Evolutionary conservation across 495 filamentous ascomycete genomes (phyloP).

Genomic region (Usnea hakonensis): DNA sequence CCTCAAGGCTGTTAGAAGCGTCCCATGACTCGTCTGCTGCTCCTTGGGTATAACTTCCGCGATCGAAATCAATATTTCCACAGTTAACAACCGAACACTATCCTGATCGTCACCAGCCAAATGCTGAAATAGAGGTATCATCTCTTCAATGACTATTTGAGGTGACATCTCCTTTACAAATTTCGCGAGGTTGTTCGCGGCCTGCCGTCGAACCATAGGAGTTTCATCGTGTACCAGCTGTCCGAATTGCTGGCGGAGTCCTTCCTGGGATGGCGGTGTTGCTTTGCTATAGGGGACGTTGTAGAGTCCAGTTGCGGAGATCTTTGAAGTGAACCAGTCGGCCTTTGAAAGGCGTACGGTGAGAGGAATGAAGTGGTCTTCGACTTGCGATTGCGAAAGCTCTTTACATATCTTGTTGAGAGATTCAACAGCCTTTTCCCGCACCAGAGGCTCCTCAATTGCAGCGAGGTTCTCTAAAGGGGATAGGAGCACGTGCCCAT

Average conservation of each 20-base stretch:
- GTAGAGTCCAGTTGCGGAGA: constrained; percentile 93
- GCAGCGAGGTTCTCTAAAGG: constrained; percentile 96
- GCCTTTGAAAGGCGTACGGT: constrained; percentile 93
- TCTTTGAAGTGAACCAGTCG: constrained; percentile 99
- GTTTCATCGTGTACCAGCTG: constrained; percentile 95
- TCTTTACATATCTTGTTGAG: constrained; percentile 97
- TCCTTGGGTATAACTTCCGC: constrained; percentile 97
- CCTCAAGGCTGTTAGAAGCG: constrained; percentile 80
- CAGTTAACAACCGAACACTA: constrained; percentile 89
- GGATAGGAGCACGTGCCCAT: constrained; percentile 91
- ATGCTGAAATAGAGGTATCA: constrained; percentile 98
- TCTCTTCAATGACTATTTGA: constrained; percentile 86
- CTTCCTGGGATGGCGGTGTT: constrained; percentile 73
- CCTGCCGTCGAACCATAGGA: constrained; percentile 95
- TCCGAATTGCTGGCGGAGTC: constrained; percentile 80
- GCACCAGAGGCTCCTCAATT: constrained; percentile 94
- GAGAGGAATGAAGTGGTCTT: constrained; percentile 93
- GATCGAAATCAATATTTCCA: constrained; percentile 92
- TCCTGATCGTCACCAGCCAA: constrained; percentile 93
- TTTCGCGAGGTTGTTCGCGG: constrained; percentile 92
- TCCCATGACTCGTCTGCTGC: constrained; percentile 91
- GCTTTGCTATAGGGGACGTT: constrained; percentile 87
- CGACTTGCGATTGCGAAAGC: constrained; percentile 82
- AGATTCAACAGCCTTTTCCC: constrained; percentile 98
- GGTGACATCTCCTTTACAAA: constrained; percentile 95